These are phyloP conservation scores for Trametes meyenii DNA, from an alignment of 768 basidiomycete species.

Conservation along the genomic window DNA sequence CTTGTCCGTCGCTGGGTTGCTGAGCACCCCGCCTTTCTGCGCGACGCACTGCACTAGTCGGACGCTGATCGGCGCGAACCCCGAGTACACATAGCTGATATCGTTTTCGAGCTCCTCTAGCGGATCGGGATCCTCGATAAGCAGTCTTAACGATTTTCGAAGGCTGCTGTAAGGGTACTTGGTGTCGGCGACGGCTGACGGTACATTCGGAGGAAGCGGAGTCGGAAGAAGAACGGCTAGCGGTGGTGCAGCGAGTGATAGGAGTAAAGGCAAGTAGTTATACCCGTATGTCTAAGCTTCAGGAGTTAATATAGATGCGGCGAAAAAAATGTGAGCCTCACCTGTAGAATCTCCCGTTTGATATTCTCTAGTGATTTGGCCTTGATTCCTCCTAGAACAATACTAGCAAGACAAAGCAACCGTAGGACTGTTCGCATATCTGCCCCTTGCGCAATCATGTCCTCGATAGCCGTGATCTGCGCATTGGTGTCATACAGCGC, in stretches of 20 bases:
- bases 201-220: conserved; percentile 59
- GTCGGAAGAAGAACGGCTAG: conserved; percentile 69
- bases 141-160: conserved; percentile 85
- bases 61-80: conserved; percentile 92
- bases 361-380: conserved; percentile 81
- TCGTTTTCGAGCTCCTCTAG: conserved; percentile 88
- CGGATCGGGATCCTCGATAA: conserved; percentile 86
- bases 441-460: conserved; percentile 84
- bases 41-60: conserved; percentile 92
- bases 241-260: conserved; percentile 66
- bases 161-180: conserved; percentile 76
- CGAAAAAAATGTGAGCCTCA: conserved; percentile 15
- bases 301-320: conserved; percentile 27
- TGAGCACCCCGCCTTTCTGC: conserved; percentile 88
- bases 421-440: conserved; percentile 80
- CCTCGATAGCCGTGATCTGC: conserved; percentile 88
- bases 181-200: conserved; percentile 41
- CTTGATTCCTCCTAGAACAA: conserved; percentile 87
- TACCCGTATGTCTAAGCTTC: conserved; percentile 70
- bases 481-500: conserved; percentile 84
- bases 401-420: conserved; percentile 82
- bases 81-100: conserved; percentile 95
- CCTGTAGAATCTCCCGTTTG: conserved; percentile 92
- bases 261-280: conserved; percentile 65
- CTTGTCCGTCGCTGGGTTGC: conserved; percentile 68